phyloP scores from a whole-genome alignment of 1,139 yeast species.

The Meyerozyma guilliermondii region DNA sequence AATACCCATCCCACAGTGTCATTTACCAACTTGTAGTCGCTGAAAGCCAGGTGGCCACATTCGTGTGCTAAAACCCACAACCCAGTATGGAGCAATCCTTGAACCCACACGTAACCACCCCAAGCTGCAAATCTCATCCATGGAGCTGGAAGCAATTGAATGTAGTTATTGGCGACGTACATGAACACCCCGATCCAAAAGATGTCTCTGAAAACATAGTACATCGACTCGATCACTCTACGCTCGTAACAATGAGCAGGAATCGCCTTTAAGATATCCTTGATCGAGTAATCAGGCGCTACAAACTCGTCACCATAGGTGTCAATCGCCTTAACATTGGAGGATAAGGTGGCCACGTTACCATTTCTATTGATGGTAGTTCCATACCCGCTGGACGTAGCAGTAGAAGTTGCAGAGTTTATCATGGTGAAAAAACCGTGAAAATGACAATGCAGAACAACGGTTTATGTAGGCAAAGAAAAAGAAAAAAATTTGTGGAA shows the following conservation, averaged over 20 bases:
- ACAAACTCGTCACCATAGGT: conserved; percentile 61
- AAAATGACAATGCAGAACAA: conserved; percentile 2
- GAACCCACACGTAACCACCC: conserved; percentile 35
- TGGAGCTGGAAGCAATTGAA: conserved; percentile 29
- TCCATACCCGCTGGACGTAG: conserved; percentile 4
- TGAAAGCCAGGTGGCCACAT: conserved; percentile 86
- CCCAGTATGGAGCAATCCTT: conserved; percentile 73
- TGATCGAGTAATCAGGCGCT: conserved; percentile 71
- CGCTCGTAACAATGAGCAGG: conserved; percentile 76
- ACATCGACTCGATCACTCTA: conserved; percentile 49
- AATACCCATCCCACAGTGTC: conserved; percentile 79
- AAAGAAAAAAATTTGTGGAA: conserved; percentile 1
- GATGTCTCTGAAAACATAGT: conserved; percentile 64
- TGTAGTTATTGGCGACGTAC: conserved; percentile 47
- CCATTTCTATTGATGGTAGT: conserved; percentile 12
- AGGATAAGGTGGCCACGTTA: conserved; percentile 20
- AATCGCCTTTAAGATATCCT: conserved; percentile 66
- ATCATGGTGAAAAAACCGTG: conserved; percentile 7
- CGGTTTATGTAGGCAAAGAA: conserved; percentile 4
- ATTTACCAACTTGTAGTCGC: conserved; percentile 63
- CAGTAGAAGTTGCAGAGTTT: conserved; percentile 8
- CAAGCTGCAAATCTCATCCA: conserved; percentile 32
- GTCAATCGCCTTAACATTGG: conserved; percentile 44
- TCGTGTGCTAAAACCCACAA: conserved; percentile 87
- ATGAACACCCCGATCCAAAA: conserved; percentile 46